A percentile compares a stretch with the other conserved stretches of the same genome.
Evolutionary conservation across 78 protist species (phyloP).

Genomic region (Bigelowiella natans): DNA sequence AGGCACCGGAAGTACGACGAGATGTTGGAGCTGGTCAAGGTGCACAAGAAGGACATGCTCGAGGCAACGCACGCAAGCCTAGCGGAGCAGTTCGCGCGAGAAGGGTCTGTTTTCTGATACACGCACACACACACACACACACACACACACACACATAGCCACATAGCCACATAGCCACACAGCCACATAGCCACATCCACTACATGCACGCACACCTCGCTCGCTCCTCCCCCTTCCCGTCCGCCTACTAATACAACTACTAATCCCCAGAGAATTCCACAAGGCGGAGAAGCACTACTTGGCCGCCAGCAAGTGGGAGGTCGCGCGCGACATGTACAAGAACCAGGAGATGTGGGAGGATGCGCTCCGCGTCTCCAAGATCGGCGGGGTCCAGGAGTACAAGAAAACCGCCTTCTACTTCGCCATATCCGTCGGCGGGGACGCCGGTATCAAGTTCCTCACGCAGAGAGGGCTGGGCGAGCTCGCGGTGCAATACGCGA

Average conservation of each 20-base stretch:
- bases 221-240: neutral
- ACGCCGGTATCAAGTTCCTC: conserved; percentile 61
- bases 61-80: conserved; percentile 53
- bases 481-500: conserved; percentile 56
- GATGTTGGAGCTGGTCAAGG: conserved; percentile 58
- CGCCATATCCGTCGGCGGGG: conserved; percentile 57
- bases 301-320: neutral
- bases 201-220: neutral
- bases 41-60: conserved; percentile 38
- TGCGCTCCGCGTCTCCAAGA: conserved; percentile 63
- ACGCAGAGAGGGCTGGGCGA: conserved; percentile 53
- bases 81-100: conserved; percentile 62
- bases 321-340: neutral
- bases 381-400: conserved; percentile 51
- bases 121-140: neutral
- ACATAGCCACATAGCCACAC: too few species aligned
- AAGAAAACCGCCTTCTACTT: conserved; percentile 43
- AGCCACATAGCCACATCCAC: neutral
- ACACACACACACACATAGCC: neutral
- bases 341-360: conserved; percentile 60
- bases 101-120: conserved; percentile 20
- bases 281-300: conserved; percentile 64
- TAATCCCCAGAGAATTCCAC: too few species aligned
- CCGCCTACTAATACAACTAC: conserved; percentile 6
- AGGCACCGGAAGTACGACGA: conserved; percentile 57